phyloP scores from a whole-genome alignment of 352 stramenopile genomes.

The Phytophthora vignae region DNA sequence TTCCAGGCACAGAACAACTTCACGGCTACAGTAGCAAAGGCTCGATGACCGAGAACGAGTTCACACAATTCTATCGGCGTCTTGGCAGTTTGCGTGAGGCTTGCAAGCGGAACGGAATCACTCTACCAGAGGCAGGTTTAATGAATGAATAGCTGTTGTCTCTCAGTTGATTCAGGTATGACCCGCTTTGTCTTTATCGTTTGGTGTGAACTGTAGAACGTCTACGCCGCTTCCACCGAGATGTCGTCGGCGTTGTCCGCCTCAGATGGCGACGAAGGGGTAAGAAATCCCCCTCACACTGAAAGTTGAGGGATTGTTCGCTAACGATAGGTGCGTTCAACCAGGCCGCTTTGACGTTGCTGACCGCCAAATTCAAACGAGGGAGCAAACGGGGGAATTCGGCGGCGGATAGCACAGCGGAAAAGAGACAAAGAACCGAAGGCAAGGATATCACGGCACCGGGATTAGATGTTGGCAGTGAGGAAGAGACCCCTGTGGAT shows the following conservation, averaged over 20 bases:
- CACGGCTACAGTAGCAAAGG: neutral
- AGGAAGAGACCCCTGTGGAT: slow-evolving; percentile 1
- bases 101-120: slow-evolving; percentile 13
- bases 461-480: neutral
- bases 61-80: slow-evolving; percentile 8
- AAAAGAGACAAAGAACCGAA: neutral
- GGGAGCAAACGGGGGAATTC: slow-evolving; percentile 18
- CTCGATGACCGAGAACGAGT: slow-evolving; percentile 11
- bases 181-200: neutral
- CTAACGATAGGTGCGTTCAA: neutral
- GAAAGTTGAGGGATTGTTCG: neutral
- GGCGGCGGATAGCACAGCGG: neutral
- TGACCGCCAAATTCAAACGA: slow-evolving; percentile 9
- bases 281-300: neutral
- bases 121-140: slow-evolving; percentile 19
- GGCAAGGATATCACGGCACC: neutral
- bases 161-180: neutral
- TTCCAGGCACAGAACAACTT: neutral
- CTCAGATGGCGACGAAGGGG: slow-evolving; percentile 21
- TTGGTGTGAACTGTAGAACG: slow-evolving; percentile 3
- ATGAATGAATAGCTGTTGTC: neutral
- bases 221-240: slow-evolving; percentile 8
- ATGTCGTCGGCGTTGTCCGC: slow-evolving; percentile 10
- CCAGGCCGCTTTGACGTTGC: slow-evolving; percentile 11
- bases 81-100: slow-evolving; percentile 15